Conservation (phyloP, 371 early-diverging fungal species). For the Mortierella sp. region DNA sequence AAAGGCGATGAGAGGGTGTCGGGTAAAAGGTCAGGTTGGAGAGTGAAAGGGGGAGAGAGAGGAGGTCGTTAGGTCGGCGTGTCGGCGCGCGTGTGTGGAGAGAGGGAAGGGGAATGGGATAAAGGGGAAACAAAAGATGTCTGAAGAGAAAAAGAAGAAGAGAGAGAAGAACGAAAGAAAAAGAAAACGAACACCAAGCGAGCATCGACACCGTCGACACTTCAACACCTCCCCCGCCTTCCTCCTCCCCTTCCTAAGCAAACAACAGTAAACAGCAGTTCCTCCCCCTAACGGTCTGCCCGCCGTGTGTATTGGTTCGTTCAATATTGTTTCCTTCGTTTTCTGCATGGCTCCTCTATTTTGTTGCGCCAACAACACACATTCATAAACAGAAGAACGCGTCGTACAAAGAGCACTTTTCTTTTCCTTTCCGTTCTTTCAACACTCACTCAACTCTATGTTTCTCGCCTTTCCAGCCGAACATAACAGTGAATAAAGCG, state of each 20-base stretch:
- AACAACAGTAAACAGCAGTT: neutral
- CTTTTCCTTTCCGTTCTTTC: neutral
- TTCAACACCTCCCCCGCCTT: neutral
- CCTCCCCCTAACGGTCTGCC: neutral
- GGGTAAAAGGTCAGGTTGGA: neutral
- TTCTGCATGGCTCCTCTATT: conserved; percentile 5
- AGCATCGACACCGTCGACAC: neutral
- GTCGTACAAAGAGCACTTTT: conserved; percentile 25
- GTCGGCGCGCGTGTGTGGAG: conserved; percentile 5
- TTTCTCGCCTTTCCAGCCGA: conserved; percentile 1
- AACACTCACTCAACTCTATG: too few relatives aligned
- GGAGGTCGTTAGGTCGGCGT: conserved; percentile 7
- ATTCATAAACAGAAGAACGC: neutral
- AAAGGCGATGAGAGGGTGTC: neutral
- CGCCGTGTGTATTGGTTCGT: neutral
- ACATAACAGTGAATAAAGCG: neutral
- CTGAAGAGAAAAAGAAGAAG: conserved; percentile 26
- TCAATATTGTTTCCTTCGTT: neutral
- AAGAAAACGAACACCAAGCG: neutral
- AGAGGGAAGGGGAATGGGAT: neutral
- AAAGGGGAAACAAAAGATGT: conserved; percentile 17
- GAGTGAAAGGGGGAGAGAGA: conserved; percentile 1
- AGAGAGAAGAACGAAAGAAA: conserved; percentile 7
- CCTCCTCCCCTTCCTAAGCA: neutral
- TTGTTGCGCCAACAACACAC: conserved; percentile 13